These are phyloP conservation scores for Solanum aculeatissimum DNA, from an alignment of 305 asterid species.

Conservation along the genomic window DNA sequence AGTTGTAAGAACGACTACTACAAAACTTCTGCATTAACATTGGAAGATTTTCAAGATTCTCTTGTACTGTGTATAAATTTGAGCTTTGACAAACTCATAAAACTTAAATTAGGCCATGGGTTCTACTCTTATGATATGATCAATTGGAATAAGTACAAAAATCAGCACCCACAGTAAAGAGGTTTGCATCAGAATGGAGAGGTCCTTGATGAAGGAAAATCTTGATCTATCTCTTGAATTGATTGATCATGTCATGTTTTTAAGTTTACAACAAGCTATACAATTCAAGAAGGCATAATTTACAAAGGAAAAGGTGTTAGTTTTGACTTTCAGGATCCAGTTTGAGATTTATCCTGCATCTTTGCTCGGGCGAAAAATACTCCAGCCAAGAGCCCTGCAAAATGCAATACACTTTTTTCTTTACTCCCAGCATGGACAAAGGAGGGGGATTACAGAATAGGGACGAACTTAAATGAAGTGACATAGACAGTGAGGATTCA, in stretches of 20 bases:
- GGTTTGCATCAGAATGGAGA: neutral
- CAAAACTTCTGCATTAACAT: too few species aligned
- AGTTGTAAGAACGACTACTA: too few species aligned
- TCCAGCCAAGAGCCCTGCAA: slow-evolving; percentile 75
- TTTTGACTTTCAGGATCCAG: slow-evolving; percentile 9
- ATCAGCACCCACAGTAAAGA: neutral
- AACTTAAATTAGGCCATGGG: neutral
- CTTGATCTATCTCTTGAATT: neutral
- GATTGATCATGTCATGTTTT: neutral
- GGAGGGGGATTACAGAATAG: neutral
- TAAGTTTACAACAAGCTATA: neutral
- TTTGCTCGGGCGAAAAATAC: slow-evolving; percentile 86
- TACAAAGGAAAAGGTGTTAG: neutral
- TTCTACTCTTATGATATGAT: neutral
- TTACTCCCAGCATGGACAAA: neutral
- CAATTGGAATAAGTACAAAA: neutral
- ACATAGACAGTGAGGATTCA: neutral
- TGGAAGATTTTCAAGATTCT: neutral
- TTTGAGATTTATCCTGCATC: slow-evolving; percentile 42
- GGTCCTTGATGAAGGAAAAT: neutral
- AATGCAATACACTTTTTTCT: neutral
- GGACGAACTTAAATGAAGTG: neutral
- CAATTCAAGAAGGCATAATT: neutral
- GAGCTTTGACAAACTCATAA: neutral
- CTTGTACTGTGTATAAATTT: neutral